A percentile compares a stretch with the other conserved stretches of the same genome.
phyloP scores from a whole-genome alignment of 768 basidiomycete genomes.

The Candolleomyces aberdarensis region DNA sequence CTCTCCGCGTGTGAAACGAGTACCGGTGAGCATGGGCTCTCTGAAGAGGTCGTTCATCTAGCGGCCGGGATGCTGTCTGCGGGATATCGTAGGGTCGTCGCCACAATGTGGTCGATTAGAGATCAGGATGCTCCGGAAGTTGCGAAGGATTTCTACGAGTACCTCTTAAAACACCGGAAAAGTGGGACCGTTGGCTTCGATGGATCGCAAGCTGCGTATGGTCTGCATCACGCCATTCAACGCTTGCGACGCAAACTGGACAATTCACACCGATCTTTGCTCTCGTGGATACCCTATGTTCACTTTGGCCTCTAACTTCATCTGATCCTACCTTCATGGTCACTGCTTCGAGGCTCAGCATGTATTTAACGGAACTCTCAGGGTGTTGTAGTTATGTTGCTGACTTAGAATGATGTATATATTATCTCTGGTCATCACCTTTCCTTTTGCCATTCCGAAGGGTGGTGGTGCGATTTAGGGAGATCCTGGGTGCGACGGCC shows the following conservation, averaged over 20 bases:
- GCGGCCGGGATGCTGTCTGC: slow-evolving; percentile 35
- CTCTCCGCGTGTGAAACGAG: slow-evolving; percentile 41
- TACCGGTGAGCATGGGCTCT: slow-evolving; percentile 21
- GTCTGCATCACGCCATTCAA: slow-evolving; percentile 13
- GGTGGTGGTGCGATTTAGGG: no score
- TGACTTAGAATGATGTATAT: no score
- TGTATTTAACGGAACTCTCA: no score
- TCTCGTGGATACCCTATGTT: slow-evolving; percentile 17
- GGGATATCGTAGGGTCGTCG: slow-evolving; percentile 28
- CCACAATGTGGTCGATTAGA: slow-evolving; percentile 36
- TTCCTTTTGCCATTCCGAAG: no score
- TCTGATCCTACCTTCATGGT: no score
- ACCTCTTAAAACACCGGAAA: slow-evolving; percentile 2
- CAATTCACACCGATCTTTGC: neutral
- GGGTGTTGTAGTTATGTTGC: no score
- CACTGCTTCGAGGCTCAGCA: no score
- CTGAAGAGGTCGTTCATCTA: slow-evolving; percentile 36
- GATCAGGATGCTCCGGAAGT: slow-evolving; percentile 29
- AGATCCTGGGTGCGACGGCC: no score
- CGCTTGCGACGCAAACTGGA: slow-evolving; percentile 10
- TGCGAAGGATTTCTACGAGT: slow-evolving; percentile 24
- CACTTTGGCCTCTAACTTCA: slow-evolving; percentile 1
- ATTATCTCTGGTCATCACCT: no score
- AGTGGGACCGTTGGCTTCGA: neutral
- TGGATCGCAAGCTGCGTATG: slow-evolving; percentile 11